These are phyloP conservation scores for Russula abietina DNA, from an alignment of 768 basidiomycete species.

Conservation along the genomic window DNA sequence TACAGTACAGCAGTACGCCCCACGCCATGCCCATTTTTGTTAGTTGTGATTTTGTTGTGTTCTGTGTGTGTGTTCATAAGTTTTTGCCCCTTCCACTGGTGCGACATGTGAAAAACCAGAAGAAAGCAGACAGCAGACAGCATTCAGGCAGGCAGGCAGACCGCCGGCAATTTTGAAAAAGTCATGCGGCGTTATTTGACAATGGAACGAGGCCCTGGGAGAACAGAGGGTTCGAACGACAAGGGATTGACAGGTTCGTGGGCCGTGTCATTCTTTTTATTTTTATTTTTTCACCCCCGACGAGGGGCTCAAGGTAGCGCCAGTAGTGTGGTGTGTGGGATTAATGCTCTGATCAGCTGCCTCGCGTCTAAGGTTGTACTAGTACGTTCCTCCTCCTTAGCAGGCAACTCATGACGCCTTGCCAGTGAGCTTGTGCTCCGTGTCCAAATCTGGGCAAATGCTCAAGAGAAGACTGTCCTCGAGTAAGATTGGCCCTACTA, in stretches of 20 bases:
- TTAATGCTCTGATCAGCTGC: conserved; percentile 9
- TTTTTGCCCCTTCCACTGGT: too few species aligned
- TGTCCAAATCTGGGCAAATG: conserved; percentile 1
- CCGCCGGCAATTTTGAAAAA: conserved; percentile 2
- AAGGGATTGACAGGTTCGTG: neutral
- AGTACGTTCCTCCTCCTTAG: neutral
- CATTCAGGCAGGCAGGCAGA: too few species aligned
- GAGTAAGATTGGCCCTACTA: neutral
- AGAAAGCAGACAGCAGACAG: too few species aligned
- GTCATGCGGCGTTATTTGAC: conserved; percentile 4
- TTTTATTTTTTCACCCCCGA: too few species aligned
- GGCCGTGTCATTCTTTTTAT: conserved; percentile 5
- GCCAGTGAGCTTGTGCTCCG: neutral
- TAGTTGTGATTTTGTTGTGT: too few species aligned
- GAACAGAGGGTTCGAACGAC: too few species aligned
- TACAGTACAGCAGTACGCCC: too few species aligned
- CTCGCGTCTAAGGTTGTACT: neutral
- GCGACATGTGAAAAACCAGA: too few species aligned
- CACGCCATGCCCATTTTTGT: too few species aligned
- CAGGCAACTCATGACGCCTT: neutral
- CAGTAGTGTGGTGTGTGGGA: conserved; percentile 5
- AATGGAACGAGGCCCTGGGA: neutral
- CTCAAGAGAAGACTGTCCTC: conserved; percentile 4
- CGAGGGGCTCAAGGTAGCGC: conserved; percentile 1
- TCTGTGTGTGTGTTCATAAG: too few species aligned